Evolutionary conservation across 2,329 filamentous ascomycete genomes (phyloP), one percentile per base, ranked within the genome.

Genomic region (Didymella exigua): DNA sequence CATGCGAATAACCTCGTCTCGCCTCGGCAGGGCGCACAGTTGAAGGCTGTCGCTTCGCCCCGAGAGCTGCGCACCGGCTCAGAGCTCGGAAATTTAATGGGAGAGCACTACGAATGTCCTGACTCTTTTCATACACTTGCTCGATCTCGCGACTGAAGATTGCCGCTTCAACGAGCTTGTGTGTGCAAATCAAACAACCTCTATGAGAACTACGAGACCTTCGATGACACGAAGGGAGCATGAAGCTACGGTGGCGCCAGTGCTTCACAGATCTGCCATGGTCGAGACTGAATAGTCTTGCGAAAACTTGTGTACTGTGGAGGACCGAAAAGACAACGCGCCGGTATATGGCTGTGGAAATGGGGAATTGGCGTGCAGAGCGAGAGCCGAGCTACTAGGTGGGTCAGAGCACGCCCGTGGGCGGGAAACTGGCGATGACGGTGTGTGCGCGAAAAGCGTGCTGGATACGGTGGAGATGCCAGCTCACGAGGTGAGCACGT

Each of bases 241-340:
- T 24, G 24, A 38, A 45, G 40, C 18, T 60, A 21, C 62, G 49
- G 52, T 60, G 52, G 53, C 51, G 59, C 31, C 49, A 57, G 30
- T 57, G 61, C 16, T 64, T 59, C 41, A 64, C 59, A 18, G 59
- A 62, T 46, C 55, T 55, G 2, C 56, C 48, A 1, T 64, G 61
- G 57, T 18, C 49, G n/a, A 62, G 57, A 33, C 55, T 47, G 8
- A 56, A 54, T 31, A 62, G 59, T 43, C 46, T 64, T n/a, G 48
- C 38, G 23, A 36, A 31, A 23, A 49, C 60, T 5, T 58, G 55
- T 23, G 37, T 34, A 47, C 26, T 8, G 10, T 23, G 31, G 51
- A 44, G n/a, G 40, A 49, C 11, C 11, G 38, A 5, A 27, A 54
- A 10, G 43, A 50, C n/a, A 58, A 61, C 19, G 50, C 41, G 36